Evolutionary conservation across 2,329 filamentous ascomycete genomes (phyloP).

Genomic region (Myriangium duriaei): DNA sequence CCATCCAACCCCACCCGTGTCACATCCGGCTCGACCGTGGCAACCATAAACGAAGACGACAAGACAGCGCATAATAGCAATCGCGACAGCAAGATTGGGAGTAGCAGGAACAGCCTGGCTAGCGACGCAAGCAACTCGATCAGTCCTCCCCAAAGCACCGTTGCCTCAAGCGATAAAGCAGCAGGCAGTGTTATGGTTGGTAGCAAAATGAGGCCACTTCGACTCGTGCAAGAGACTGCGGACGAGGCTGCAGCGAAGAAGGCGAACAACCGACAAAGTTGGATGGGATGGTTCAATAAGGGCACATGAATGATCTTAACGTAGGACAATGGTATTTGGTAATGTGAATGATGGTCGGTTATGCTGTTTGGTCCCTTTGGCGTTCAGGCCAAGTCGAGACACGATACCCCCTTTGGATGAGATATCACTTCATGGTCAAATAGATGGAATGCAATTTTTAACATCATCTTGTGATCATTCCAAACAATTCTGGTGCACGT

Average conservation of each 20-base stretch:
- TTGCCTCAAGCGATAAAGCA: conserved; percentile 22
- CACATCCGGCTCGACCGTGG: conserved; percentile 23
- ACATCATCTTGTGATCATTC: too few species aligned
- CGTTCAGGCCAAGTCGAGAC: not conserved
- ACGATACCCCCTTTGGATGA: conserved; percentile 9
- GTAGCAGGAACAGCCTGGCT: conserved; percentile 18
- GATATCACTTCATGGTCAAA: conserved; percentile 3
- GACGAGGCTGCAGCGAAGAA: conserved; percentile 30
- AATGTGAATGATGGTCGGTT: not conserved
- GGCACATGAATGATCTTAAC: conserved; percentile 11
- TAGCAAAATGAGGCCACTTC: conserved; percentile 68
- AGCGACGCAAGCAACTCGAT: conserved; percentile 32
- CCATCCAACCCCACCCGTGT: conserved; percentile 23
- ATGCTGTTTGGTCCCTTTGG: not conserved
- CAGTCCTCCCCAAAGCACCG: conserved; percentile 47
- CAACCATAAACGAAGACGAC: conserved; percentile 7
- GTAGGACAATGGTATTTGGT: not conserved
- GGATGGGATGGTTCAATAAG: conserved; percentile 37
- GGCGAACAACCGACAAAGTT: conserved; percentile 32
- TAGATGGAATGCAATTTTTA: not conserved
- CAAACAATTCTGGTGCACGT: too few species aligned
- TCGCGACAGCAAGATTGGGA: conserved; percentile 19
- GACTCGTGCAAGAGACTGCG: conserved; percentile 66
- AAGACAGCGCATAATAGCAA: conserved; percentile 21
- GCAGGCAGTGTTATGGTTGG: conserved; percentile 35